Percentiles rank a stretch among this genome's conserved stretches.
Evolutionary conservation across 2,329 filamentous ascomycete species (phyloP).

Genomic region (Davidsoniella neocaledoniae): DNA sequence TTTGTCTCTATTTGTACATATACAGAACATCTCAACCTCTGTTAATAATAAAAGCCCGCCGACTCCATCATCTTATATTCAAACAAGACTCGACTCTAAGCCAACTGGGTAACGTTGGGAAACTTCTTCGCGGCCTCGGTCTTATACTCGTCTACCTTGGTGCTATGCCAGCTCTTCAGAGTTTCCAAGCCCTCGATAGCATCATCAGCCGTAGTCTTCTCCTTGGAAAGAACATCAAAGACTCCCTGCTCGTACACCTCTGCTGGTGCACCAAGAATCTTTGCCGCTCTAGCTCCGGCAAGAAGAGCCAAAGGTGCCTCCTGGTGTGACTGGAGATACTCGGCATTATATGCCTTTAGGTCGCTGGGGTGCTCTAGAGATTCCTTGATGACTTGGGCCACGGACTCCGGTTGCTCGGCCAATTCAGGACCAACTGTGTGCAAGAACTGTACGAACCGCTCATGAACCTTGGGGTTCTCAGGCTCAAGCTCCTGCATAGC

Average conservation of each 20-base stretch:
- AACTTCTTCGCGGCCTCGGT: conserved; percentile 32
- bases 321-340: conserved; percentile 46
- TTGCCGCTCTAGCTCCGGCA: conserved; percentile 42
- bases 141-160: conserved; percentile 31
- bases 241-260: conserved; percentile 44
- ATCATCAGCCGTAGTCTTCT: conserved; percentile 35
- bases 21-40: background rate
- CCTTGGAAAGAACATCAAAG: conserved; percentile 36
- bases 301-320: conserved; percentile 45
- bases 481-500: conserved; percentile 54
- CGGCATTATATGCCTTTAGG: conserved; percentile 47
- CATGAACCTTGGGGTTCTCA: conserved; percentile 54
- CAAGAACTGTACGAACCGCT: conserved; percentile 56
- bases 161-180: conserved; percentile 33
- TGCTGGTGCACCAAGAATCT: conserved; percentile 38
- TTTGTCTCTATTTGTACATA: background rate
- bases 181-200: conserved; percentile 30
- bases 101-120: conserved; percentile 31
- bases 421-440: conserved; percentile 39
- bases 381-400: conserved; percentile 50
- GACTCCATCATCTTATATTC: background rate
- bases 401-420: conserved; percentile 45
- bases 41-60: background rate
- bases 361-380: conserved; percentile 35
- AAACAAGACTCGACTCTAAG: conserved; percentile 14